A percentile compares a stretch with the other conserved stretches of the same genome.
These are phyloP conservation scores for Knufia fluminis DNA, from an alignment of 2,329 filamentous ascomycete genomes.

Conservation along the genomic window DNA sequence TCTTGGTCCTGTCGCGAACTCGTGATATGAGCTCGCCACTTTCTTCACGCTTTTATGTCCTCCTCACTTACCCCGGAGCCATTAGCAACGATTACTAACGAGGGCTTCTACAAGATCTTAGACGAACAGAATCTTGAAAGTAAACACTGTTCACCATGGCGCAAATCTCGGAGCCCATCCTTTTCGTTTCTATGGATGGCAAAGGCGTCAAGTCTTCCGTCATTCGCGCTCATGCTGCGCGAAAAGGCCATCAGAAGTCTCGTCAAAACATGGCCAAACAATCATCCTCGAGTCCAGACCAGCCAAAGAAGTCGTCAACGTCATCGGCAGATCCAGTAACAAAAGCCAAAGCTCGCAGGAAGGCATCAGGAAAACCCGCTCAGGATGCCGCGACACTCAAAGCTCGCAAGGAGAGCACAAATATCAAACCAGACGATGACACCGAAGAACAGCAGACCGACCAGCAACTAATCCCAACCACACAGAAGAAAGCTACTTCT, in stretches of 20 bases:
- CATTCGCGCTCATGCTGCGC: conserved; percentile 4
- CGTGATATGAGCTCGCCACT: too few relatives aligned
- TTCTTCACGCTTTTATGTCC: too few relatives aligned
- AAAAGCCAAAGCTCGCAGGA: not conserved
- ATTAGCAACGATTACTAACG: too few relatives aligned
- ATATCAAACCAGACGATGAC: not conserved
- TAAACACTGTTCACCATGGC: not conserved
- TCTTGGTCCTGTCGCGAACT: too few relatives aligned
- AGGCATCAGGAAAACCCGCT: not conserved
- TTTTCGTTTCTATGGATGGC: conserved; percentile 2
- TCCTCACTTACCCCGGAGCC: too few relatives aligned
- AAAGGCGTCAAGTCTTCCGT: not conserved
- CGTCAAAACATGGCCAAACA: conserved; percentile 1
- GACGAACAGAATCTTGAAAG: too few relatives aligned
- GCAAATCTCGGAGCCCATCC: not conserved
- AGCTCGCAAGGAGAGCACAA: not conserved
- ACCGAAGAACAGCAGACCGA: not conserved
- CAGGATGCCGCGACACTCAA: not conserved
- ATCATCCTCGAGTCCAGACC: not conserved
- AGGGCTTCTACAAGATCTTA: too few relatives aligned
- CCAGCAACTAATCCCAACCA: not conserved
- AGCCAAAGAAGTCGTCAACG: not conserved
- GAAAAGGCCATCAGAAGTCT: conserved; percentile 5
- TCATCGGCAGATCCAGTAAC: not conserved
- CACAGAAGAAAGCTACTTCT: not conserved